A percentile compares a stretch with the other conserved stretches of the same genome.
phyloP scores from a whole-genome alignment of 225 moss, liverwort and hornwort species.

The Climacium dendroides region DNA sequence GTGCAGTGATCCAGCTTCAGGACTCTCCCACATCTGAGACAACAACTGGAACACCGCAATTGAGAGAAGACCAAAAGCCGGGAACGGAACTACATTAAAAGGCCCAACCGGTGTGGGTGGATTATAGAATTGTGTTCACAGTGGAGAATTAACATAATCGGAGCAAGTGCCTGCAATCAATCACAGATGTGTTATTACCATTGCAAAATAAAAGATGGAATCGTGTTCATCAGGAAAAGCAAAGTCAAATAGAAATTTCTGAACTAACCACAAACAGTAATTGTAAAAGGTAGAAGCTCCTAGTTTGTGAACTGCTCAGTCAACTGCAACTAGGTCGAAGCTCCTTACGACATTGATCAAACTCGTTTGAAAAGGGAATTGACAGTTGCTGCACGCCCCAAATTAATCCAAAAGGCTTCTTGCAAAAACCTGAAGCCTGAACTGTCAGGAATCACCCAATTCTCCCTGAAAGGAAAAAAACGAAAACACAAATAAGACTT shows the following conservation, averaged over 20 bases:
- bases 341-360: background rate
- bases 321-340: background rate
- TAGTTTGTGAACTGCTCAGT: background rate
- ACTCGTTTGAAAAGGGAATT: background rate
- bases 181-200: background rate
- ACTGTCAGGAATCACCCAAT: background rate
- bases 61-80: background rate
- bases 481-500: background rate
- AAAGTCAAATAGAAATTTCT: background rate
- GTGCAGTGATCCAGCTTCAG: background rate
- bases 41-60: background rate
- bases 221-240: background rate
- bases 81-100: background rate
- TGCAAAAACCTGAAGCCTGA: background rate
- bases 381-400: background rate
- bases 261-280: background rate
- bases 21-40: background rate
- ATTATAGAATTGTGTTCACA: background rate
- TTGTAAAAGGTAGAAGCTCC: background rate
- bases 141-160: background rate
- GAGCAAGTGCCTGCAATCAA: background rate
- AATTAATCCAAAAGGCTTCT: background rate
- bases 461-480: background rate
- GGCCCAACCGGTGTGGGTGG: background rate
- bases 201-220: background rate